A percentile compares a stretch with the other conserved stretches of the same genome.
These are phyloP conservation scores for Lecanicillium sp. DNA, from an alignment of 2,329 filamentous ascomycete genomes.

Conservation along the genomic window DNA sequence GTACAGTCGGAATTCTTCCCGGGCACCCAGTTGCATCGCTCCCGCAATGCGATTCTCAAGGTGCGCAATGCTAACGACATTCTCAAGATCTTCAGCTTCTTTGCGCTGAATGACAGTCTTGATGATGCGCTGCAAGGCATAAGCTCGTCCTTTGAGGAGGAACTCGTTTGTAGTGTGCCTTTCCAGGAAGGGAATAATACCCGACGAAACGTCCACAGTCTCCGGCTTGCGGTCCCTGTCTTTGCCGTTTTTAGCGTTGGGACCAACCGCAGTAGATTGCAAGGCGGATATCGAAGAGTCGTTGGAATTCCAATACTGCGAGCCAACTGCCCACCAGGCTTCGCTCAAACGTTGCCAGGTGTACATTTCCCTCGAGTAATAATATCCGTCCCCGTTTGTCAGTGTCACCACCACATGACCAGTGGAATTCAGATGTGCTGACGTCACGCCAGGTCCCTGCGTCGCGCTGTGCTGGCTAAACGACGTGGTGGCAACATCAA, in stretches of 20 bases:
- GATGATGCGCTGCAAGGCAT: constrained; percentile 83
- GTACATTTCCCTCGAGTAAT: constrained; percentile 78
- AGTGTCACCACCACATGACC: constrained; percentile 84
- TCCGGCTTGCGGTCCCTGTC: constrained; percentile 32
- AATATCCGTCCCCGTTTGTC: constrained; percentile 90
- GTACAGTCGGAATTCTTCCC: constrained; percentile 89
- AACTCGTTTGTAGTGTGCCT: constrained; percentile 92
- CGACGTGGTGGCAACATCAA: constrained; percentile 77
- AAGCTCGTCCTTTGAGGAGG: constrained; percentile 82
- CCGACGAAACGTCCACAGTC: constrained; percentile 65
- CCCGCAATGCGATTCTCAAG: constrained; percentile 91
- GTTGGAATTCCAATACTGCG: constrained; percentile 98
- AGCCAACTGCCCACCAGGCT: constrained; percentile 95
- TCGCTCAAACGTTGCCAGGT: constrained; percentile 95
- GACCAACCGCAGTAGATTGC: constrained; percentile 61
- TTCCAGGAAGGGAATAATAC: constrained; percentile 88
- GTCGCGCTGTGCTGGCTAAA: constrained; percentile 70
- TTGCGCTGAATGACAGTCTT: constrained; percentile 83
- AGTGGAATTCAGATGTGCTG: constrained; percentile 81
- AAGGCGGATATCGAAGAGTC: constrained; percentile 81
- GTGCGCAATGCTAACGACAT: constrained; percentile 85
- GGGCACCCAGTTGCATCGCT: constrained; percentile 73
- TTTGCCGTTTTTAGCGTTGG: constrained; percentile 39
- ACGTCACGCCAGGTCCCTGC: constrained; percentile 75
- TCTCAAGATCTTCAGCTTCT: constrained; percentile 88